Conservation (phyloP, 2,329 filamentous ascomycete species). For the Alternaria triticimaculans region DNA sequence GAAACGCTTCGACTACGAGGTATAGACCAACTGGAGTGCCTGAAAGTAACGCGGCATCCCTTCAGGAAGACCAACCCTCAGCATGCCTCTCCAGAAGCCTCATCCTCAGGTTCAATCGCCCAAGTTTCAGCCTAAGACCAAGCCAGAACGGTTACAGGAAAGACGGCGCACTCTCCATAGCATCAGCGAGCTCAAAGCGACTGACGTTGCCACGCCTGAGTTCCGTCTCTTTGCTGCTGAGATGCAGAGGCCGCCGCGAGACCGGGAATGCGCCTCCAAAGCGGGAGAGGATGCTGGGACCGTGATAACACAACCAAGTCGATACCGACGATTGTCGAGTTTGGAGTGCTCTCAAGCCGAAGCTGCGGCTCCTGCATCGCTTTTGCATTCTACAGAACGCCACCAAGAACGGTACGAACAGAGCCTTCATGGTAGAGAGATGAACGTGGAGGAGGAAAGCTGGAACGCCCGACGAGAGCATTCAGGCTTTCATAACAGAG, state of each 20-base stretch:
- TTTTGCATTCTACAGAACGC: slow-evolving; percentile 2
- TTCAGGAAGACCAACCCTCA: background rate
- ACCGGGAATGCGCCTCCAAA: background rate
- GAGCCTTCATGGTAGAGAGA: background rate
- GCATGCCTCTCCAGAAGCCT: slow-evolving; percentile 30
- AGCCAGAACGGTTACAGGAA: slow-evolving; percentile 19
- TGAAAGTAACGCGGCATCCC: background rate
- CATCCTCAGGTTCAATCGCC: slow-evolving; percentile 12
- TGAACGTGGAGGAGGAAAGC: slow-evolving; percentile 9
- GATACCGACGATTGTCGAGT: slow-evolving; percentile 19
- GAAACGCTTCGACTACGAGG: accelerated
- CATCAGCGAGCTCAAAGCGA: slow-evolving; percentile 34
- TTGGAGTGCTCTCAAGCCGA: background rate
- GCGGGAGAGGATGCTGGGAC: slow-evolving; percentile 3
- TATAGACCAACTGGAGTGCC: accelerated
- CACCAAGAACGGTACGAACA: slow-evolving; percentile 4
- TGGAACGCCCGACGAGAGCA: slow-evolving; percentile 30
- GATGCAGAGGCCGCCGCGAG: slow-evolving; percentile 4
- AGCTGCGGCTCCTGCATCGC: slow-evolving; percentile 5
- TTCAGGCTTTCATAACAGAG: slow-evolving; percentile 23
- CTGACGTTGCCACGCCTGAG: slow-evolving; percentile 15
- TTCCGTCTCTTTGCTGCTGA: slow-evolving; percentile 15
- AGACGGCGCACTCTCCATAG: slow-evolving; percentile 39
- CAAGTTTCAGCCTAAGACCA: slow-evolving; percentile 1
- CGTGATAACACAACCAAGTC: slow-evolving; percentile 20